Evolutionary conservation across 495 filamentous ascomycete genomes (phyloP).

Genomic region (Podospora sp.): DNA sequence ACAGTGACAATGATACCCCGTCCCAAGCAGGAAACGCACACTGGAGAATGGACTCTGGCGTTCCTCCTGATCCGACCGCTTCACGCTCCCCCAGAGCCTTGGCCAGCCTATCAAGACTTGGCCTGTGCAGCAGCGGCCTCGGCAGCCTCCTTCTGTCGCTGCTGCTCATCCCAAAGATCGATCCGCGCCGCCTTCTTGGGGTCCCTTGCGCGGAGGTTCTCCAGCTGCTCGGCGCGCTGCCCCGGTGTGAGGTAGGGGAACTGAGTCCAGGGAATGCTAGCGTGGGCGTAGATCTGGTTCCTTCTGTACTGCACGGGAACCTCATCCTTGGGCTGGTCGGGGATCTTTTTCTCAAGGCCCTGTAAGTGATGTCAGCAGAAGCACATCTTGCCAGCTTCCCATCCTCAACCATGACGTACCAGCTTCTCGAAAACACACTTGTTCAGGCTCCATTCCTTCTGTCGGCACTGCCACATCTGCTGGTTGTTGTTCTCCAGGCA

Average conservation of each 20-base stretch:
- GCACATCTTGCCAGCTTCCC: neutral
- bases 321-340: slow-evolving; percentile 74
- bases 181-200: neutral
- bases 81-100: neutral
- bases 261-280: slow-evolving; percentile 41
- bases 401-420: slow-evolving; percentile 56
- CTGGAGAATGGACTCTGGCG: neutral
- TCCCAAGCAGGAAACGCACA: neutral
- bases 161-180: neutral
- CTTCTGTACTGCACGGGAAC: slow-evolving; percentile 81
- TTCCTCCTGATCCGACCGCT: neutral
- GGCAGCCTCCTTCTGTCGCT: neutral
- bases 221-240: slow-evolving; percentile 6
- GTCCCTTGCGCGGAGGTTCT: neutral
- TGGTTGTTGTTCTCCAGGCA: slow-evolving; percentile 98
- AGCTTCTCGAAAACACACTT: slow-evolving; percentile 93
- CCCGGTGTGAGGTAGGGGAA: slow-evolving; percentile 39
- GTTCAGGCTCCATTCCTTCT: slow-evolving; percentile 78
- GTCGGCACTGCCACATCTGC: slow-evolving; percentile 88
- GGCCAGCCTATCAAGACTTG: neutral
- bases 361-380: slow-evolving; percentile 36
- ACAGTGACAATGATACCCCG: neutral
- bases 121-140: neutral
- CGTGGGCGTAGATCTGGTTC: slow-evolving; percentile 73
- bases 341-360: slow-evolving; percentile 90